Conservation (phyloP, 306 rosid species). For the Cicer cuneatum region DNA sequence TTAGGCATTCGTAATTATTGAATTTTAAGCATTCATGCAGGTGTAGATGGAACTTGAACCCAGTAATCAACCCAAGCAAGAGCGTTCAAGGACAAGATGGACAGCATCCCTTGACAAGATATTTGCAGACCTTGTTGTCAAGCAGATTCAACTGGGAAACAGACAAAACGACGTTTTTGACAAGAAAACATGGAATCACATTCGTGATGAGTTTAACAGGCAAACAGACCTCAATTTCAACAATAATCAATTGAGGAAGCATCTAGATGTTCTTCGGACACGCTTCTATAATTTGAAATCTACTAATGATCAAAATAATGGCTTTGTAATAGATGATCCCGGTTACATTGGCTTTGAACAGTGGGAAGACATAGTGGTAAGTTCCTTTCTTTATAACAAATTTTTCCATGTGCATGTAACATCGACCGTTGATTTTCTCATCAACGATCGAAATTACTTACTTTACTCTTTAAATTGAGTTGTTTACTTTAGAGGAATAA, state of each 20-base stretch:
- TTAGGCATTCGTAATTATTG: slow-evolving; percentile 32
- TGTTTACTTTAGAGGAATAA: not conserved
- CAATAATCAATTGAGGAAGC: slow-evolving; percentile 90
- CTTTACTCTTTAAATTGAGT: not conserved
- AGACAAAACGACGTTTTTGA: slow-evolving; percentile 82
- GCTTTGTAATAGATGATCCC: slow-evolving; percentile 68
- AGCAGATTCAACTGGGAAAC: slow-evolving; percentile 83
- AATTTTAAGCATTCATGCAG: slow-evolving; percentile 38
- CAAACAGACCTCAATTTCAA: slow-evolving; percentile 85
- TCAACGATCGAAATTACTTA: not conserved
- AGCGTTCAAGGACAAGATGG: slow-evolving; percentile 96
- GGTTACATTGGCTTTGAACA: slow-evolving; percentile 70
- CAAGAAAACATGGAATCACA: slow-evolving; percentile 84
- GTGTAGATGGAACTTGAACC: slow-evolving; percentile 70
- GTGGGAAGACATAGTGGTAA: slow-evolving; percentile 83
- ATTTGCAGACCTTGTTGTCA: slow-evolving; percentile 82
- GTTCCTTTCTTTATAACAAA: slow-evolving; percentile 7
- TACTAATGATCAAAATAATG: slow-evolving; percentile 69
- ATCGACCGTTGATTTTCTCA: not conserved
- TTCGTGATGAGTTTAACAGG: slow-evolving; percentile 79
- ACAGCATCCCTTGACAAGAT: slow-evolving; percentile 84
- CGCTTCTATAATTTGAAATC: slow-evolving; percentile 75
- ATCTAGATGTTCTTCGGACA: slow-evolving; percentile 84
- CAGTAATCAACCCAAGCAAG: slow-evolving; percentile 64
- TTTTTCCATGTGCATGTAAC: not conserved